Conservation (phyloP, 805 yeast genomes). For the Monosporozyma servazzii region DNA sequence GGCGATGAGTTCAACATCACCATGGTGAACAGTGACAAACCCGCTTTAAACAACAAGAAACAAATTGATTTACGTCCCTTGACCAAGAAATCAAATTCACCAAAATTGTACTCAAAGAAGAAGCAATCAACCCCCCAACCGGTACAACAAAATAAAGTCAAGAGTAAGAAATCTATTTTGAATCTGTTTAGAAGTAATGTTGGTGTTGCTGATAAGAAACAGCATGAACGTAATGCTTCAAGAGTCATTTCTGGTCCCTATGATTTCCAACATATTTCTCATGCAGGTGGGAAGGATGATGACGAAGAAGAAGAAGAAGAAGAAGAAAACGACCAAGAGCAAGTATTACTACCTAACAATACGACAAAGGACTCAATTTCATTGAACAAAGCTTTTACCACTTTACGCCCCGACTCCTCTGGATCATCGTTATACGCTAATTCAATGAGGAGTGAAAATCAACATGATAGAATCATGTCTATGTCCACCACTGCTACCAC, state of each 20-base stretch:
- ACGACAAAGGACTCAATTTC: neutral
- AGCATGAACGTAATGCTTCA: neutral
- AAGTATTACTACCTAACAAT: neutral
- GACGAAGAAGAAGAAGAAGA: constrained; percentile 5
- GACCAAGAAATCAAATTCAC: constrained; percentile 5
- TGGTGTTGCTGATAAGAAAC: neutral
- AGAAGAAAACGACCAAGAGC: neutral
- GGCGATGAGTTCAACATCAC: constrained; percentile 25
- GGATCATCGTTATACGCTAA: constrained; percentile 10
- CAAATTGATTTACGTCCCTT: constrained; percentile 33
- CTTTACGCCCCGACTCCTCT: constrained; percentile 5
- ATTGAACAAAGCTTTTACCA: constrained; percentile 7
- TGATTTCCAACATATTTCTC: constrained; percentile 34
- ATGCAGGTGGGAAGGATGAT: constrained; percentile 26
- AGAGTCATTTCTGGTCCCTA: constrained; percentile 31
- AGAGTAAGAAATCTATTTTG: constrained; percentile 20
- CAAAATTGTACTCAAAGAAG: neutral
- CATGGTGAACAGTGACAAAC: constrained; percentile 30
- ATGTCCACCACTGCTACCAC: constrained; percentile 26
- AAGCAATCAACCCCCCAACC: neutral
- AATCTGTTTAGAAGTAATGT: constrained; percentile 24
- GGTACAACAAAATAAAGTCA: neutral
- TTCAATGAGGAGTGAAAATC: constrained; percentile 5
- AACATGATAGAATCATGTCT: constrained; percentile 20
- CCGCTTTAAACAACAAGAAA: constrained; percentile 26